Percentiles rank a stretch among this genome's conserved stretches.
Evolutionary conservation across 2,329 filamentous ascomycete species (phyloP).

Genomic region (Fusarium sarcochroum): DNA sequence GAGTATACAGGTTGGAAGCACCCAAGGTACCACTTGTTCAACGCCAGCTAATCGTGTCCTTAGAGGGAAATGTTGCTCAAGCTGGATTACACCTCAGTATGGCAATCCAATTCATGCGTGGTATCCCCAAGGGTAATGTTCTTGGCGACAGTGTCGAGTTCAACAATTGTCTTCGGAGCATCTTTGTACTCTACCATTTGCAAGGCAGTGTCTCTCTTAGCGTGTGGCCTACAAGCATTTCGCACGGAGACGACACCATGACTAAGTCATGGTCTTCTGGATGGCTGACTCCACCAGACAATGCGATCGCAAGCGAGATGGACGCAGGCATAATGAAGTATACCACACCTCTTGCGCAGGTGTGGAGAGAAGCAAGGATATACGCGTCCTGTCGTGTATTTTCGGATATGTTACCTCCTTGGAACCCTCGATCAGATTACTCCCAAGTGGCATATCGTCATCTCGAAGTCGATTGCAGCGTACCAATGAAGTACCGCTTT

Average conservation of each 20-base stretch:
- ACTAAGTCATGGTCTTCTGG: neutral
- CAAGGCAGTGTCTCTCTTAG: neutral
- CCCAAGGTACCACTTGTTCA: no score
- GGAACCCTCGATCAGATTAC: constrained; percentile 9
- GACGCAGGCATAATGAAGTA: constrained; percentile 5
- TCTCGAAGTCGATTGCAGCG: constrained; percentile 4
- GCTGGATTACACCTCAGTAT: neutral
- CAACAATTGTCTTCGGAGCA: neutral
- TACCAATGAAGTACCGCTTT: neutral
- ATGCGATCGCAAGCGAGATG: neutral
- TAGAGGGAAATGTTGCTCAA: neutral
- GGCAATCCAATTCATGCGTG: neutral
- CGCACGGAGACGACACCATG: neutral
- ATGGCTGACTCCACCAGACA: neutral
- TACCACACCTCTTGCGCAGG: neutral
- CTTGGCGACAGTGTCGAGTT: neutral
- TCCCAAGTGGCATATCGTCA: constrained; percentile 7
- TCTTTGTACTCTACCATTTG: neutral
- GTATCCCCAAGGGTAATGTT: fast-evolving
- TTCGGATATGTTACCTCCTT: neutral
- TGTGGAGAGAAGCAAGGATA: neutral
- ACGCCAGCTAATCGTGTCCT: no score
- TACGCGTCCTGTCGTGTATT: neutral
- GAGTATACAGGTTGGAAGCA: constrained; percentile 1
- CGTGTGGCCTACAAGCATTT: neutral